Conservation (phyloP, 352 stramenopile species). For the Poterioochromonas sp. region DNA sequence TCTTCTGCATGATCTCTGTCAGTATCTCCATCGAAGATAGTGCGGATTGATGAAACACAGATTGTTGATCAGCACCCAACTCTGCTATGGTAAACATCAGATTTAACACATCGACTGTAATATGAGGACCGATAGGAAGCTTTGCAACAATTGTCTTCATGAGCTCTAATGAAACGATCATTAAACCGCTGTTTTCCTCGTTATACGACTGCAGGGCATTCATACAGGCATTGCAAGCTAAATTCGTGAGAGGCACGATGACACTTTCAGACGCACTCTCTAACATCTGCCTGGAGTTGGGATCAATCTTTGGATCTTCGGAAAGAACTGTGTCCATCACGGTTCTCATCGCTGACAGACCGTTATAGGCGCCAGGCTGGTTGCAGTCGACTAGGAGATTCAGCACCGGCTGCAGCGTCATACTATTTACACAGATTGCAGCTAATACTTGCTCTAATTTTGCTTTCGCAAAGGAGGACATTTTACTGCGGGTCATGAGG, state of each 20-base stretch:
- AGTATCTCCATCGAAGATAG: slow-evolving; percentile 3
- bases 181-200: not conserved
- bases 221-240: not conserved
- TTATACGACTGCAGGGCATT: not conserved
- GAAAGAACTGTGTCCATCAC: slow-evolving; percentile 87
- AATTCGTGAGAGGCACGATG: not conserved
- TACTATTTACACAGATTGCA: slow-evolving; percentile 65
- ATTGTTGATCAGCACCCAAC: not conserved
- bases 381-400: not conserved
- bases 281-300: not conserved
- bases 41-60: not conserved
- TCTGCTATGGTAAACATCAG: slow-evolving; percentile 16
- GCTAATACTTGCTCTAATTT: slow-evolving; percentile 76
- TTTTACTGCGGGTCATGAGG: not conserved
- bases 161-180: slow-evolving; percentile 53
- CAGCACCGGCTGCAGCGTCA: slow-evolving; percentile 23
- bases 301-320: slow-evolving; percentile 53
- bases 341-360: slow-evolving; percentile 45
- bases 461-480: slow-evolving; percentile 52
- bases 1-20: slow-evolving; percentile 18
- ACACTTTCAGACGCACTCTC: not conserved
- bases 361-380: slow-evolving; percentile 42
- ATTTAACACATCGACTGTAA: slow-evolving; percentile 11
- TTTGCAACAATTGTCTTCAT: slow-evolving; percentile 57
- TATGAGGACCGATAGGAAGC: slow-evolving; percentile 37